These are phyloP conservation scores for Nicotiana obtusifolia DNA, from an alignment of 257 asterid genomes.

Conservation along the genomic window DNA sequence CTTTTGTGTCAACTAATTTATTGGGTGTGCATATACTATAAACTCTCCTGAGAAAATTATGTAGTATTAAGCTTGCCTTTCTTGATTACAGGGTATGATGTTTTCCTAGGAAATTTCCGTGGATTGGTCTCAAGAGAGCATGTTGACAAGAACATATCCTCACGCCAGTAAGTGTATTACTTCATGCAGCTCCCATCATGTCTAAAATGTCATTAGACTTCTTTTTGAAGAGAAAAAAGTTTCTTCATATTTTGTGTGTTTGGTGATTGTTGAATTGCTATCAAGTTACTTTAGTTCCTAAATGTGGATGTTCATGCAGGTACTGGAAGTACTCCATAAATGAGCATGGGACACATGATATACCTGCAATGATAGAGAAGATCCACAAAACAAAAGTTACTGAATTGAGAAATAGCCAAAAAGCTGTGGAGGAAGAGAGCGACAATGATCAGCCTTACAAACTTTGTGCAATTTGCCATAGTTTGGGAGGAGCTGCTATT, in stretches of 20 bases:
- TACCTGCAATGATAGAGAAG: slow-evolving; percentile 95
- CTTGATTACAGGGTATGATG: slow-evolving; percentile 77
- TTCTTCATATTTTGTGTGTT: neutral
- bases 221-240: neutral
- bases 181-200: neutral
- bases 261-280: neutral
- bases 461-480: slow-evolving; percentile 83
- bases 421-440: slow-evolving; percentile 38
- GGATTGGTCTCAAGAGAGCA: slow-evolving; percentile 96
- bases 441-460: slow-evolving; percentile 64
- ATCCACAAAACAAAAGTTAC: slow-evolving; percentile 78
- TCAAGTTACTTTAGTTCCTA: slow-evolving; percentile 2
- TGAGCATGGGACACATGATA: slow-evolving; percentile 87
- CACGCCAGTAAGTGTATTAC: slow-evolving; percentile 60
- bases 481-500: slow-evolving; percentile 95
- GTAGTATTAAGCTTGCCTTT: slow-evolving; percentile 7
- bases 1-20: neutral
- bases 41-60: neutral
- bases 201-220: neutral
- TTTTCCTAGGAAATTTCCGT: slow-evolving; percentile 89
- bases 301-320: slow-evolving; percentile 38
- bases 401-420: slow-evolving; percentile 46
- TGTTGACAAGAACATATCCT: slow-evolving; percentile 63
- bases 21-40: neutral
- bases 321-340: slow-evolving; percentile 91